Evolutionary conservation across 345 rosid species (phyloP), one percentile per base, ranked within the genome.

Genomic region (Laguncularia racemosa): DNA sequence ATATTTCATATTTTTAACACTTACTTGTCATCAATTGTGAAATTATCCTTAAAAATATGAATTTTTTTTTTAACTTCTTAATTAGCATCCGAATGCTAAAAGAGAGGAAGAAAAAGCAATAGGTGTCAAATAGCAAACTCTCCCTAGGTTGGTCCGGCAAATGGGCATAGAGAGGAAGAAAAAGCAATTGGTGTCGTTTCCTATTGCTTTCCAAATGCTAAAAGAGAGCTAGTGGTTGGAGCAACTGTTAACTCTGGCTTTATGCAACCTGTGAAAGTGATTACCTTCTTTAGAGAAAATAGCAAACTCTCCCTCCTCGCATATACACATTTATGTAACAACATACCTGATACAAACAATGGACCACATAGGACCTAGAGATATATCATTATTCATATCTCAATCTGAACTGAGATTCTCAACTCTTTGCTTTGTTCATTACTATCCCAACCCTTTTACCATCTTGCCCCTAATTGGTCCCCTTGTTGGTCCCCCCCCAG

Each of bases 381-480:
- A 46, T 21, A 60, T 65, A 73, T 66, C 68, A 78, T 78, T 63
- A 71, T 78, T 62, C 75, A 66, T 79, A 86, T 82, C 82, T 78
- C 80, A 72, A 78, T 78, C 91, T 75, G 68, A 68, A 84, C 91
- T 84, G 82, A 76, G 91, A 84, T 75, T 71, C 67, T 50, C 14
- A 60, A 63, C 67, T 47, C 64, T 52, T 33, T 33, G 7, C 9
- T 33, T 33, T 33, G 40, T 33, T 33, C 7, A 33, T 33, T 33
- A 33, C 40, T 33, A 7, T 33, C 40, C 40, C 40, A 33, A 7
- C 40, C 18, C 67, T 58, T 52, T 73, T 59, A 67, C 82, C 62
- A 4, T 55, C 56, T 67, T 65, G 50, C 77, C 91, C 77, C 58
- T 67, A 6, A 4, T 33, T 6, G 40, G 40, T 33, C 40, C 40